Conservation (phyloP, 176 grass and related monocot genomes). For the Poa pratensis region DNA sequence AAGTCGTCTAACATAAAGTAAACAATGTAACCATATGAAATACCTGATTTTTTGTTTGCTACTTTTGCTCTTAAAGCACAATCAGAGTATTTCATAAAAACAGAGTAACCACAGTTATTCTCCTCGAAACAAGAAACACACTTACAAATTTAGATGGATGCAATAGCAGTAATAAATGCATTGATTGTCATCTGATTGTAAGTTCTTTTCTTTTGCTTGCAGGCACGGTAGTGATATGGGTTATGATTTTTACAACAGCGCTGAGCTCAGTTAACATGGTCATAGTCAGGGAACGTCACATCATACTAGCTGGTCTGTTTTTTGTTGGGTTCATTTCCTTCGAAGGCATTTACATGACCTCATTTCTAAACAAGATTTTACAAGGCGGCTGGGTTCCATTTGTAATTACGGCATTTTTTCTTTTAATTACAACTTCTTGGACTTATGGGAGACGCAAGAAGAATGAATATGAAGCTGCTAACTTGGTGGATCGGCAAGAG, state of each 20-base stretch:
- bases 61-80: background rate
- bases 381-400: conserved; percentile 91
- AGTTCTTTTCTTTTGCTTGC: conserved; percentile 30
- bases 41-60: background rate
- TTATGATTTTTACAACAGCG: conserved; percentile 87
- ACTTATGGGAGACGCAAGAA: conserved; percentile 85
- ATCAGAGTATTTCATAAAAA: background rate
- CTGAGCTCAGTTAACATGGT: conserved; percentile 70
- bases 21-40: background rate
- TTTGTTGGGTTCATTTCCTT: conserved; percentile 46
- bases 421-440: conserved; percentile 76
- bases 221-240: conserved; percentile 90
- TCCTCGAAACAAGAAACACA: background rate
- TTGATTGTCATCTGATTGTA: background rate
- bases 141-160: background rate
- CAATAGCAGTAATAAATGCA: conserved; percentile 1
- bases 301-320: conserved; percentile 45
- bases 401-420: conserved; percentile 71
- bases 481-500: conserved; percentile 56
- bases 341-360: conserved; percentile 71
- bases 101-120: background rate
- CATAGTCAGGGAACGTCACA: conserved; percentile 63
- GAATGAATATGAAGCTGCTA: conserved; percentile 55
- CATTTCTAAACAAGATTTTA: conserved; percentile 68
- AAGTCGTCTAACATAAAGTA: background rate